A percentile compares a stretch with the other conserved stretches of the same genome.
Conservation (phyloP, 2,329 filamentous ascomycete genomes). For the Neophaeococcomyces mojaviensis region DNA sequence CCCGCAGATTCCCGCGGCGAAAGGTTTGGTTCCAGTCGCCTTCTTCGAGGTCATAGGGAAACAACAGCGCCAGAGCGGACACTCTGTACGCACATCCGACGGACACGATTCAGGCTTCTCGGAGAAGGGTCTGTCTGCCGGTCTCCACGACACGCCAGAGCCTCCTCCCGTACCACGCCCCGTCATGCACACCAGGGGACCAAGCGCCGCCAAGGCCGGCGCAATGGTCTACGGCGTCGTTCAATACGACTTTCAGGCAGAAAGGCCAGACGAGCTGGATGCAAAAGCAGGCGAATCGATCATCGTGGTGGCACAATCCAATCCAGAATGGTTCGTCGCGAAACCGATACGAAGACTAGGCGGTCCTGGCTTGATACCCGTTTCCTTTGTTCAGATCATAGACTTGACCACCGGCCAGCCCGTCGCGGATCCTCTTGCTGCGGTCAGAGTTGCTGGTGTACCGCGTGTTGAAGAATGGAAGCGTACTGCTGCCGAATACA, state of each 20-base stretch:
- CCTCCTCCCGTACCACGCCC: slow-evolving; percentile 23
- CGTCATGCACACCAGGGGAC: slow-evolving; percentile 34
- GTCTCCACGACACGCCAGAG: slow-evolving; percentile 36
- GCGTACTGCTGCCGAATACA: slow-evolving; percentile 98
- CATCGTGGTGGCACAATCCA: slow-evolving; percentile 96
- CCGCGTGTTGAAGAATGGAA: slow-evolving; percentile 98
- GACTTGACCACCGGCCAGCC: slow-evolving; percentile 85
- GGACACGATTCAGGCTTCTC: slow-evolving; percentile 91
- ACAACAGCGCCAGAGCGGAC: slow-evolving; percentile 80
- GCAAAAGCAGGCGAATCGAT: slow-evolving; percentile 94
- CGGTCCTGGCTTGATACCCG: slow-evolving; percentile 88
- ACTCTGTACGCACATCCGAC: slow-evolving; percentile 55
- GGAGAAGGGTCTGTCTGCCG: slow-evolving; percentile 36
- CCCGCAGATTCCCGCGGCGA: slow-evolving; percentile 74
- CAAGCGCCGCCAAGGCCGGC: slow-evolving; percentile 49
- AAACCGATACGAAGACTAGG: slow-evolving; percentile 98
- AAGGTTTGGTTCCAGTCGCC: slow-evolving; percentile 84
- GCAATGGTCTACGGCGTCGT: slow-evolving; percentile 96
- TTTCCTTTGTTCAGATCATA: slow-evolving; percentile 91
- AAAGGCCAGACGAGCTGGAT: slow-evolving; percentile 90
- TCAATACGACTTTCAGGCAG: slow-evolving; percentile 92
- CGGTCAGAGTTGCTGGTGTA: slow-evolving; percentile 80
- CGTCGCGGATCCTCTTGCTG: slow-evolving; percentile 73
- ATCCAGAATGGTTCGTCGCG: slow-evolving; percentile 97
- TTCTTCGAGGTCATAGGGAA: slow-evolving; percentile 91